Base-by-base conservation (phyloP, 2,329 filamentous ascomycete genomes). In the Anthostomella pinea region DNA sequence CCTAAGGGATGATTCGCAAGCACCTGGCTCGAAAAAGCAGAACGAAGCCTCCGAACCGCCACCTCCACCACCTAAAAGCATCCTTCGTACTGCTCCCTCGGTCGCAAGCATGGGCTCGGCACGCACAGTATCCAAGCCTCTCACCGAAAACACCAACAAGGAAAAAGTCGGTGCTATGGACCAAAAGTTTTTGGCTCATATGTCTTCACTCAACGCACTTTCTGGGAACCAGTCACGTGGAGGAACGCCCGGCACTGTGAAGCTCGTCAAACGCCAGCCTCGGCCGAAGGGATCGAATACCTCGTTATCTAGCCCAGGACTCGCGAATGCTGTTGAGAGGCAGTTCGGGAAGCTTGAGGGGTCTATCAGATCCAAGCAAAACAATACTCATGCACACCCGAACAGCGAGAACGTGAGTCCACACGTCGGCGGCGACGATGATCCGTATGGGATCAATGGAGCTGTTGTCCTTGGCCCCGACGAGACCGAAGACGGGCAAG, bases 391-490 rank as follows among this genome's bases (percentile, higher is more conserved):
- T 9, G 26, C 18, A 13, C 15, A 24, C 8, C 21, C 38, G 1
- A 54, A 49, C 29, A 15, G 27, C 16, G 54, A 58, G 35, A 59
- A 58, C 22, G 31, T 58, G 3, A 51, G 48, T 19, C 56, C 54
- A 2, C 31, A 38, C 21, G 11, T 16, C 1, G 23, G 19, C 8
- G 27, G 18, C 9, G 43, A 43, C 14, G 17, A 43, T 39, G 40
- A 54, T 43, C 33, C 53, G 27, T 36, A 56, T 38, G 34, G 37
- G 30, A 31, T 43, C 25, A 27, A 47, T 23, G 43, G 39, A 14
- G 27, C 42, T 8, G 45, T 44, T 32, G 18, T 49, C 19, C 36
- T 51, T 9, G 39, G 49, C 10, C 41, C 38, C 14, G 32, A 36
- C 4, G 40, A 40, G 14, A 41, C 30, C 7, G 4, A 15, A 3